Evolutionary conservation across 2,329 filamentous ascomycete species (phyloP), one percentile per base, ranked within the genome.

Genomic region (Clarireedia monteithiana): DNA sequence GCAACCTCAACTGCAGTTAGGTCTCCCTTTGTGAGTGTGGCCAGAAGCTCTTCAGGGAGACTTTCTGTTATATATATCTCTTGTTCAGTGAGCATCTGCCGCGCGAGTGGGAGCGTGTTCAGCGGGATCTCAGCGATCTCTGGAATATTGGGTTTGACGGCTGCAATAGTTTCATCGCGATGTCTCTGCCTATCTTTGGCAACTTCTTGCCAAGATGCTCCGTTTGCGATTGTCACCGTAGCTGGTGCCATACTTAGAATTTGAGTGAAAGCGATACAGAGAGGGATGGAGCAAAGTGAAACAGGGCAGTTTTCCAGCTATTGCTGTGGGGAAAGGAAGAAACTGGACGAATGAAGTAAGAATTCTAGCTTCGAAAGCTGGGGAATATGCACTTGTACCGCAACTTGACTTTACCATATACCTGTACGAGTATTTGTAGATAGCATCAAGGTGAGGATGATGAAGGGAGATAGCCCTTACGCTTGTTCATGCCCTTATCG

Each of bases 31-130:
- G 75, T 71, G 38, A 83, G 69, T 17, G 65, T 60, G 1, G 75
- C 62, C 1, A 81, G 70, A 1, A 83, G 70, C 53, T 74, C 72
- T n/a, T 77, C 70, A 5, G 74, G 66, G 40, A 69, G 63, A 7
- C 63, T 71, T 57, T 77, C 73, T 0, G 79, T 83, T 57, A 83
- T 77, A 14, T 72, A 61, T 30, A 79, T 63, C 58, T 82, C 77
- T 40, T 73, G 69, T 14, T 66, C 55, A 0, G 75, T 71, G 3
- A 83, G 72, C 2, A 77, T 53, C 27, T 75, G 61, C 48, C 69
- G 69, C 5, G 80, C 76, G 5, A 82, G 59, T 2, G 62, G 61
- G 2, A 73, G 75, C 1, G 76, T 76, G 56, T 81, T 75, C 5
- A 70, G 62, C 7, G 75, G 72, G 4, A 76, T 63, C 1, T 71